A percentile compares a stretch with the other conserved stretches of the same genome.
phyloP scores from a whole-genome alignment of 345 rosid species.

The Lepidium sativum region DNA sequence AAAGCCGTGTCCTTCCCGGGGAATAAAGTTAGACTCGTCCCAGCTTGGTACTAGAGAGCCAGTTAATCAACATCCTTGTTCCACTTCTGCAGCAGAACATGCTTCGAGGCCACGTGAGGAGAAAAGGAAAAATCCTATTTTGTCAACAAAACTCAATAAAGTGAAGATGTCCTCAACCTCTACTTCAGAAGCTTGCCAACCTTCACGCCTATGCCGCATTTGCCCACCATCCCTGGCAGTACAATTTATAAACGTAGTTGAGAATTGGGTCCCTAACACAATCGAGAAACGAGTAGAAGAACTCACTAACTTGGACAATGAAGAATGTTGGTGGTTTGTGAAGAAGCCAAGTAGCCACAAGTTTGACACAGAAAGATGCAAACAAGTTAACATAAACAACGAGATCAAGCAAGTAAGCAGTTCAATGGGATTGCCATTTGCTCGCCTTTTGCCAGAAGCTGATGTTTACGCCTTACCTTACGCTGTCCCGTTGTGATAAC shows the following conservation, averaged over 20 bases:
- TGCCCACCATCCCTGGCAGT: conserved; percentile 30
- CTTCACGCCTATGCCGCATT: conserved; percentile 16
- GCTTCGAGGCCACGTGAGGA: conserved; percentile 8
- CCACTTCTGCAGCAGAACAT: conserved; percentile 23
- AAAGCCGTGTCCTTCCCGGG: conserved; percentile 33
- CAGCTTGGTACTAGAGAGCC: conserved; percentile 22
- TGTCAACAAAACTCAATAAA: not conserved
- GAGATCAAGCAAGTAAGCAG: conserved; percentile 8
- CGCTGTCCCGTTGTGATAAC: conserved; percentile 47
- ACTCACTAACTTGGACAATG: conserved; percentile 25
- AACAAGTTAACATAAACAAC: conserved; percentile 7
- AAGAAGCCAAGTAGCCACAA: conserved; percentile 14
- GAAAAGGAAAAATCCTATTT: not conserved
- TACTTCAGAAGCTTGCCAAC: not conserved
- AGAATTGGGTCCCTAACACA: conserved; percentile 45
- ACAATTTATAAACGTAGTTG: conserved; percentile 32
- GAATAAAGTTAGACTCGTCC: conserved; percentile 5
- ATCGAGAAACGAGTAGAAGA: conserved; percentile 10
- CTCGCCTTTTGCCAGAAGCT: conserved; percentile 35
- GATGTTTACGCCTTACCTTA: conserved; percentile 59
- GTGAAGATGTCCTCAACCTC: not conserved
- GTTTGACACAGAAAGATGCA: conserved; percentile 9
- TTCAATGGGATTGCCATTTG: conserved; percentile 31
- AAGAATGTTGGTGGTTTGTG: conserved; percentile 40
- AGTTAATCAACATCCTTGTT: conserved; percentile 24